These are phyloP conservation scores for Volvariella surrecta DNA, from an alignment of 1,284 basidiomycete species.

Conservation along the genomic window DNA sequence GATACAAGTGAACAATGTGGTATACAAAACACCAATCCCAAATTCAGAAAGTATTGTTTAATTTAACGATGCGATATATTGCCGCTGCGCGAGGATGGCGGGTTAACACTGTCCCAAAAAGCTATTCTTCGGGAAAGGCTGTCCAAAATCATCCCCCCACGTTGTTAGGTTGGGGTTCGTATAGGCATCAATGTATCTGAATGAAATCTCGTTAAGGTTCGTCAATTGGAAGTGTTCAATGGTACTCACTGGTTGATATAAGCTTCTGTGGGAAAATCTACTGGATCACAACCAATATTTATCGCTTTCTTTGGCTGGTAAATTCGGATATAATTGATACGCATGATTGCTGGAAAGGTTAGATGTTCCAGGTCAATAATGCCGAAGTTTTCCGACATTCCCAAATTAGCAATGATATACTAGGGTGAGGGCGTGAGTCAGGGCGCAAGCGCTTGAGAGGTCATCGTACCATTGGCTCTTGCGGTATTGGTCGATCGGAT, in stretches of 20 bases:
- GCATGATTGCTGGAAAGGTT: constrained; percentile 63
- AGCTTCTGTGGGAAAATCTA: constrained; percentile 64
- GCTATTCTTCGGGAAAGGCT: constrained; percentile 52
- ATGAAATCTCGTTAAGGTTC: no score
- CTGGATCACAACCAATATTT: constrained; percentile 81
- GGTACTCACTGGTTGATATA: constrained; percentile 62
- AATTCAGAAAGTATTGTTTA: no score
- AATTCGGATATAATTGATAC: constrained; percentile 78
- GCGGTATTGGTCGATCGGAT: constrained; percentile 64
- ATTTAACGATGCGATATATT: no score
- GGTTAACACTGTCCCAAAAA: constrained; percentile 40
- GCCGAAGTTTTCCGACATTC: constrained; percentile 76
- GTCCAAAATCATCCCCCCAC: constrained; percentile 49
- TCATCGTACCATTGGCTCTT: constrained; percentile 74
- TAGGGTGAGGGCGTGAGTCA: constrained; percentile 15
- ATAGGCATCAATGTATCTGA: constrained; percentile 43
- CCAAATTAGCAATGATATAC: constrained; percentile 78
- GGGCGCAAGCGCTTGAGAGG: neutral
- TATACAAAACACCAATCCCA: neutral
- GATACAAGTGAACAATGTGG: neutral
- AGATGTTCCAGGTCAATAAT: constrained; percentile 57
- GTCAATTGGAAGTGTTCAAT: constrained; percentile 4
- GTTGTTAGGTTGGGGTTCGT: constrained; percentile 50
- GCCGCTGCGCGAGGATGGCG: neutral
- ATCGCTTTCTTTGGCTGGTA: constrained; percentile 63